phyloP scores from a whole-genome alignment of 2,329 filamentous ascomycete genomes.

The Lasiodiplodia theobromae region DNA sequence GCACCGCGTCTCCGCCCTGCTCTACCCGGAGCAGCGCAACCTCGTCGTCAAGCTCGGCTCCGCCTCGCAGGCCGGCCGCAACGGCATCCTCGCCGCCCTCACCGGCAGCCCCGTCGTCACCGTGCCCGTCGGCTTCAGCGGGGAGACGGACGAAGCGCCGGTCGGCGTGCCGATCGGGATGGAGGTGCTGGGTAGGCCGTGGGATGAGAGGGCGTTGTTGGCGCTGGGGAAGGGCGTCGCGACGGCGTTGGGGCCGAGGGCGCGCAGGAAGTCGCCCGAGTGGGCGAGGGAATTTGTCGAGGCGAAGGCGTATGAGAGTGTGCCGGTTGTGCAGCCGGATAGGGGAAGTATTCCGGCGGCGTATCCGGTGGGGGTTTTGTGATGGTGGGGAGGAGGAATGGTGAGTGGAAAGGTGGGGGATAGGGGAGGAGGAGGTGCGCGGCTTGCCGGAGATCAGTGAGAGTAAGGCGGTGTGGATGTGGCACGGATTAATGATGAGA shows the following conservation, averaged over 20 bases:
- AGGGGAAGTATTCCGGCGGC: constrained; percentile 49
- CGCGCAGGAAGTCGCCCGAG: constrained; percentile 55
- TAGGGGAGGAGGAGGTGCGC: no score
- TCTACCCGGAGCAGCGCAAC: constrained; percentile 71
- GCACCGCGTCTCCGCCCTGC: constrained; percentile 62
- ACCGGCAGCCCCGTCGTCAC: constrained; percentile 62
- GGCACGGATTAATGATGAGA: not conserved
- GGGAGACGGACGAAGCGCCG: constrained; percentile 56
- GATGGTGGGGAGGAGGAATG: not conserved
- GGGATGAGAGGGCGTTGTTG: constrained; percentile 62
- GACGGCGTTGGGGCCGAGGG: constrained; percentile 43
- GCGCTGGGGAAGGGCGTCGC: constrained; percentile 62
- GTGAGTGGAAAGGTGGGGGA: not conserved
- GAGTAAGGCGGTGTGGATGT: not conserved
- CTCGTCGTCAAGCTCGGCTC: constrained; percentile 66
- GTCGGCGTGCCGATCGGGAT: constrained; percentile 69
- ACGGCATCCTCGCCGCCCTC: constrained; percentile 63
- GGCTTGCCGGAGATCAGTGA: not conserved
- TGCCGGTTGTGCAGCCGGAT: constrained; percentile 57
- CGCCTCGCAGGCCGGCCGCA: constrained; percentile 65
- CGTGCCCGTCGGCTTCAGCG: constrained; percentile 62
- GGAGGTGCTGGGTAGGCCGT: constrained; percentile 67
- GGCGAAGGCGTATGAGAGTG: constrained; percentile 47
- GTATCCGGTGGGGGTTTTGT: constrained; percentile 59
- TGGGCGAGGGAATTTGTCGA: constrained; percentile 54